Base-by-base conservation (phyloP, 495 filamentous ascomycete species). In the Penicillium macrosclerotiorum region DNA sequence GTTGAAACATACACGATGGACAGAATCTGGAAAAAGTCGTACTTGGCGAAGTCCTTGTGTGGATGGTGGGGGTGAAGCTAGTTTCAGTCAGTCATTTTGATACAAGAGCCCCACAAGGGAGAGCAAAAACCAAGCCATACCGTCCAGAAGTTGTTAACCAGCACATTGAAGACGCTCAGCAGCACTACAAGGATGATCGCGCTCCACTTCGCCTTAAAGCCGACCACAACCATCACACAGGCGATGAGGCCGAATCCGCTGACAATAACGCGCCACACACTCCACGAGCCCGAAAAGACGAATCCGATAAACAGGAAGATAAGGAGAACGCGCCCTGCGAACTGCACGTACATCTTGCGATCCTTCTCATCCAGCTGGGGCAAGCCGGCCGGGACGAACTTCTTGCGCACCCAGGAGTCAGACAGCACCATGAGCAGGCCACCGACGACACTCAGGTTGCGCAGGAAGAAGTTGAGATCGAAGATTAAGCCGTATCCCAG, bases 71-170 rank as follows among this genome's bases (percentile, higher is more conserved):
- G 86, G 71, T 97, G 93, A 51, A 98, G 92, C 92, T 96, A 49
- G 42, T 26, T 17, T 40, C 47, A 37, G 44, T 67, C 45, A 61
- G 54, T 64, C 19, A 60, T 37, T 51, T 38, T 36, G 24, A 43
- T 37, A 16, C 31, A 24, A 41, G 24, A 27, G 13, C 34, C 42
- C 34, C 5, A 18, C 4, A 26, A 12, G 4, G 3, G 11, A 18
- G 12, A 0, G 9, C 24, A 8, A 23, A 17, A 31, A 31, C 1
- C 8, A 25, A 26, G 56, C 80, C 88, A 76, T 77, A 97, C 92
- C 65, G 92, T 97, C 93, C 93, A 98, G 83, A 96, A 98, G 79
- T 98, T 98, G 82, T 98, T 98, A 44, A 98, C 94, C 54, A 96
- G 55, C 24, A 97, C 62, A 65, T 98, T 98, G 77, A 98, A 97